These are phyloP conservation scores for Carallia brachiata DNA, from an alignment of 345 rosid species.

Conservation along the genomic window DNA sequence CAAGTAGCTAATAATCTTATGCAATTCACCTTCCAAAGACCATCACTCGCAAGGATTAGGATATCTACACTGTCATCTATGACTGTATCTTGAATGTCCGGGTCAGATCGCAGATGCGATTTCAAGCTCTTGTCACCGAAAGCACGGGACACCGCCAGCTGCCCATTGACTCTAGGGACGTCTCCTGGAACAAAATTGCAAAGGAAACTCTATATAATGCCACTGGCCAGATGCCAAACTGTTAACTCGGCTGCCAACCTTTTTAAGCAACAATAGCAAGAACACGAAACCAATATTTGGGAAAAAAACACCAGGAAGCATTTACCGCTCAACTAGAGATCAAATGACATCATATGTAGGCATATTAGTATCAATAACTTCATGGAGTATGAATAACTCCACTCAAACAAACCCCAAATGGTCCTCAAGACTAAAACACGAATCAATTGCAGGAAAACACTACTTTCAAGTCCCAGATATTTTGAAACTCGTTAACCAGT, in stretches of 20 bases:
- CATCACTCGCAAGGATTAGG: conserved; percentile 68
- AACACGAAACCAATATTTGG: background rate
- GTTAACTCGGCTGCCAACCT: conserved; percentile 2
- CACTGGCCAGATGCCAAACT: background rate
- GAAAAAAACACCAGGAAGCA: no score
- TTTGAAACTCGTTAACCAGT: no score
- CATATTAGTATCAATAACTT: no score
- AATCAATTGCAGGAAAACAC: no score
- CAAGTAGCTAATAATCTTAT: background rate
- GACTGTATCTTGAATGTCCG: conserved; percentile 40
- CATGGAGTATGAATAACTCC: no score
- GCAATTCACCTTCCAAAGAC: conserved; percentile 65
- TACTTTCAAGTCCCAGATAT: no score
- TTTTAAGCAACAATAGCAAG: background rate
- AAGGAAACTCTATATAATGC: background rate
- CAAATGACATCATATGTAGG: no score
- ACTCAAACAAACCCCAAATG: no score
- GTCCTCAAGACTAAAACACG: no score
- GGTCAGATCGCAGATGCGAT: conserved; percentile 39
- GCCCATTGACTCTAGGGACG: conserved; percentile 39
- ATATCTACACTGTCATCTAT: conserved; percentile 38
- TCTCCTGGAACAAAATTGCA: conserved; percentile 28
- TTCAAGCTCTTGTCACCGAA: conserved; percentile 37
- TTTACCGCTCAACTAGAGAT: no score
- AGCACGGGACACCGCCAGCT: conserved; percentile 39